A percentile compares a stretch with the other conserved stretches of the same genome.
These are phyloP conservation scores for Davidsoniella neocaledoniae DNA, from an alignment of 2,329 filamentous ascomycete species.

Conservation along the genomic window DNA sequence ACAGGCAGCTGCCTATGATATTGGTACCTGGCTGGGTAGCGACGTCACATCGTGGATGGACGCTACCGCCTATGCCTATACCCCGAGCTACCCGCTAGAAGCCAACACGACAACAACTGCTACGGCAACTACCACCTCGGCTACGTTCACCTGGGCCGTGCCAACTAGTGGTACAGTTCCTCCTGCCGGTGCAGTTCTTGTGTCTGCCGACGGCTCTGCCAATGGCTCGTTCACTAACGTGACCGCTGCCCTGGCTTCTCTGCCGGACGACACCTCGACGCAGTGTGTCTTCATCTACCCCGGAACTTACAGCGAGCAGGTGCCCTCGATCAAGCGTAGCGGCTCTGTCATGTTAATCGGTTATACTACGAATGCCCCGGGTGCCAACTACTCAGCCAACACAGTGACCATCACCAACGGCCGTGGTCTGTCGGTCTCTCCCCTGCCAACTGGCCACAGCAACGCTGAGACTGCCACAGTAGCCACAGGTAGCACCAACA, in stretches of 20 bases:
- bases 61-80: conserved; percentile 22
- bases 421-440: conserved; percentile 18
- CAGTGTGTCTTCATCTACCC: conserved; percentile 23
- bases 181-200: conserved; percentile 25
- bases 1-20: conserved; percentile 15
- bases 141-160: conserved; percentile 2
- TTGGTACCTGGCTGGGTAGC: conserved; percentile 22
- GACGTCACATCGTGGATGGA: conserved; percentile 25
- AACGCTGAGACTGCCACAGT: conserved; percentile 37
- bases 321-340: conserved; percentile 32
- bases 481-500: conserved; percentile 28
- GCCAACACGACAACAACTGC: conserved; percentile 10
- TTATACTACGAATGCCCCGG: conserved; percentile 32
- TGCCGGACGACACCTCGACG: conserved; percentile 14
- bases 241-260: conserved; percentile 16
- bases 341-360: conserved; percentile 42
- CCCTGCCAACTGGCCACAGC: conserved; percentile 19
- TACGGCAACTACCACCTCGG: not conserved
- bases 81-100: conserved; percentile 20
- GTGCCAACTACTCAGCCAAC: conserved; percentile 34
- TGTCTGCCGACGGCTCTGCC: conserved; percentile 19
- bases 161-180: conserved; percentile 26
- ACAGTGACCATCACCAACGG: conserved; percentile 32
- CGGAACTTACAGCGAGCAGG: conserved; percentile 43
- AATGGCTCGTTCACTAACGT: conserved; percentile 18